phyloP scores from a whole-genome alignment of 805 yeast genomes.

The Ogataea nakhonphanomensis region DNA sequence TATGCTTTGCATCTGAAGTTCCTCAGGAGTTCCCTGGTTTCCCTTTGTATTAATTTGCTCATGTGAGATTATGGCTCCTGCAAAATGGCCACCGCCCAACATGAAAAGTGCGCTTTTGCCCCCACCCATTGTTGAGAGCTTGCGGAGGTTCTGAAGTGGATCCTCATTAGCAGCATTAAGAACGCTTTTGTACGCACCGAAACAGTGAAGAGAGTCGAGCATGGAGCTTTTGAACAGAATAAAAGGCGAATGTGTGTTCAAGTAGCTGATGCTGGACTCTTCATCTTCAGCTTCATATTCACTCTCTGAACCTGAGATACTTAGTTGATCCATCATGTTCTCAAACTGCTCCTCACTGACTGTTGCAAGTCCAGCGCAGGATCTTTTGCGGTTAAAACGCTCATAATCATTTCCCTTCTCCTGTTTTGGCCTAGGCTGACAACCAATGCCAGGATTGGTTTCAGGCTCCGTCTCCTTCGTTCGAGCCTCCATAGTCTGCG shows the following conservation, averaged over 20 bases:
- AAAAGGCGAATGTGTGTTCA: conserved; percentile 70
- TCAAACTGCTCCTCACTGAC: conserved; percentile 60
- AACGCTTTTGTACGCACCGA: conserved; percentile 66
- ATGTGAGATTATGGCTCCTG: conserved; percentile 89
- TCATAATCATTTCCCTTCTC: conserved; percentile 17
- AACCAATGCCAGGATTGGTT: conserved; percentile 1
- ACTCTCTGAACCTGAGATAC: conserved; percentile 59
- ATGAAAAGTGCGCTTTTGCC: conserved; percentile 74
- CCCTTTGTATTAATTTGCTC: conserved; percentile 54
- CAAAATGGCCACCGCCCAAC: conserved; percentile 98
- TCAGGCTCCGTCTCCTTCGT: conserved; percentile 16
- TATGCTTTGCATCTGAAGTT: conserved; percentile 60
- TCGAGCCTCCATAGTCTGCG: conserved; percentile 37
- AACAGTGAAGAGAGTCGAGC: conserved; percentile 44
- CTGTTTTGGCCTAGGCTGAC: conserved; percentile 16
- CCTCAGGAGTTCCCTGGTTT: conserved; percentile 45
- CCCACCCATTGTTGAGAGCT: conserved; percentile 14
- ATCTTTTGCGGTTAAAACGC: conserved; percentile 52
- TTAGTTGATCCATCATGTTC: conserved; percentile 44
- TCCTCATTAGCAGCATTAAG: conserved; percentile 43
- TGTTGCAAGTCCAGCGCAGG: conserved; percentile 40
- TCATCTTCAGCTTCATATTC: conserved; percentile 38
- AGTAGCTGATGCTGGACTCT: conserved; percentile 42
- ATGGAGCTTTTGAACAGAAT: conserved; percentile 52
- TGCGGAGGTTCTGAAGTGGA: conserved; percentile 49